Conservation (phyloP, 345 rosid species). For the Corchorus olitorius region DNA sequence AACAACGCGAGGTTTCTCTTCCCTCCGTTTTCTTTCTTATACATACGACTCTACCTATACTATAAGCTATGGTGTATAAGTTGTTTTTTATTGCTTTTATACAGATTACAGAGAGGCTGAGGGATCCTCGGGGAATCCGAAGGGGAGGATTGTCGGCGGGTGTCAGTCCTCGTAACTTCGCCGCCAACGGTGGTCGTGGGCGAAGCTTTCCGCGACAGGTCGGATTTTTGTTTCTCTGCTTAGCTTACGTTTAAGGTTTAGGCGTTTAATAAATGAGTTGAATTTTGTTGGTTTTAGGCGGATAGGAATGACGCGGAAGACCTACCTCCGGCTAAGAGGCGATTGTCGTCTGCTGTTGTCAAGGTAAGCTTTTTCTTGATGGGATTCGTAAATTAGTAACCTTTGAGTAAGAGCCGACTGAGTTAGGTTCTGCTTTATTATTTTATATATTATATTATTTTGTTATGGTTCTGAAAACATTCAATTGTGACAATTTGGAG, state of each 20-base stretch:
- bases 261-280: background rate
- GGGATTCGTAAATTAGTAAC: background rate
- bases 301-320: slow-evolving; percentile 69
- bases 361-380: slow-evolving; percentile 49
- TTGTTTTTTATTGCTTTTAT: slow-evolving; percentile 8
- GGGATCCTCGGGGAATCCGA: slow-evolving; percentile 96
- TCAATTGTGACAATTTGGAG: background rate
- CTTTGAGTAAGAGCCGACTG: background rate
- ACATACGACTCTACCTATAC: background rate
- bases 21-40: background rate
- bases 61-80: background rate
- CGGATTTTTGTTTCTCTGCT: slow-evolving; percentile 6
- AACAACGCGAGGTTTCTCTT: slow-evolving; percentile 71
- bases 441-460: background rate
- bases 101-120: slow-evolving; percentile 86
- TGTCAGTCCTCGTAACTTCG: slow-evolving; percentile 57
- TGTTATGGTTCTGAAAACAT: background rate
- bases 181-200: slow-evolving; percentile 57
- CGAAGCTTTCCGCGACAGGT: slow-evolving; percentile 73
- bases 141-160: slow-evolving; percentile 63
- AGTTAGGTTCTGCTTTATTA: background rate
- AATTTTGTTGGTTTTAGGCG: slow-evolving; percentile 46
- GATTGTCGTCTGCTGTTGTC: slow-evolving; percentile 88
- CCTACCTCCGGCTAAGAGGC: slow-evolving; percentile 84
- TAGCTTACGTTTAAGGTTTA: slow-evolving; percentile 8